These are phyloP conservation scores for Psophocarpus tetragonolobus DNA, from an alignment of 306 rosid genomes.

Conservation along the genomic window DNA sequence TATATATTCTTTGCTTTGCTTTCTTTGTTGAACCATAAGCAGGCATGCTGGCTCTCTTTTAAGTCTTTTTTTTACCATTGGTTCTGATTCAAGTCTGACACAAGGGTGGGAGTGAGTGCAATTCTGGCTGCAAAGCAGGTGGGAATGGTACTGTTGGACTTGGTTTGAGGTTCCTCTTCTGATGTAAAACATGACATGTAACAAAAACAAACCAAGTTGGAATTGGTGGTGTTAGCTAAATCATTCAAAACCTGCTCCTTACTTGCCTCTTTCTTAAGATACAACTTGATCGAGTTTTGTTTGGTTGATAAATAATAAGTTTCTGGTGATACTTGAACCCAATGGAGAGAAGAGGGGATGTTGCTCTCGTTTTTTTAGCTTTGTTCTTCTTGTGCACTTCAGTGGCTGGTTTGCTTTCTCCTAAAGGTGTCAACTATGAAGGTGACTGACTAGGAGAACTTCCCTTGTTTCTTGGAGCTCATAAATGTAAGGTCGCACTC, in stretches of 20 bases:
- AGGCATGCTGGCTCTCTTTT: constrained; percentile 54
- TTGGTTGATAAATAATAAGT: neutral
- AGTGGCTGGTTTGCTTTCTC: constrained; percentile 58
- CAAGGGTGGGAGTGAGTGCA: constrained; percentile 54
- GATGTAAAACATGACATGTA: constrained; percentile 49
- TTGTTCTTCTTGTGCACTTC: constrained; percentile 54
- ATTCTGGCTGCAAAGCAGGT: constrained; percentile 38
- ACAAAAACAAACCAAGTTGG: constrained; percentile 44
- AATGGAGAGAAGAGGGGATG: constrained; percentile 53
- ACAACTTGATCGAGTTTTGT: constrained; percentile 31
- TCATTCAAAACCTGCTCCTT: constrained; percentile 50
- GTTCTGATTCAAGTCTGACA: constrained; percentile 51
- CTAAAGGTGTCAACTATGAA: constrained; percentile 90
- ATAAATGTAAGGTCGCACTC: neutral
- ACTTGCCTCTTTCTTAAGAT: constrained; percentile 24
- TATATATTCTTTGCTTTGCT: constrained; percentile 53
- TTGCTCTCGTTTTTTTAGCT: constrained; percentile 41
- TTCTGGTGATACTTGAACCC: constrained; percentile 25
- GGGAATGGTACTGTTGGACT: constrained; percentile 19
- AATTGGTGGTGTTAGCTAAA: constrained; percentile 46
- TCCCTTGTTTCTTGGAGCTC: neutral
- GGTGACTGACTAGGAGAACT: constrained; percentile 49
- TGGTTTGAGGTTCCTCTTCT: constrained; percentile 20
- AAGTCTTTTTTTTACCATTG: constrained; percentile 38
- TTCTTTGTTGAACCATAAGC: constrained; percentile 52